phyloP scores from a whole-genome alignment of 257 asterid species.

The Nicotiana tabacum region DNA sequence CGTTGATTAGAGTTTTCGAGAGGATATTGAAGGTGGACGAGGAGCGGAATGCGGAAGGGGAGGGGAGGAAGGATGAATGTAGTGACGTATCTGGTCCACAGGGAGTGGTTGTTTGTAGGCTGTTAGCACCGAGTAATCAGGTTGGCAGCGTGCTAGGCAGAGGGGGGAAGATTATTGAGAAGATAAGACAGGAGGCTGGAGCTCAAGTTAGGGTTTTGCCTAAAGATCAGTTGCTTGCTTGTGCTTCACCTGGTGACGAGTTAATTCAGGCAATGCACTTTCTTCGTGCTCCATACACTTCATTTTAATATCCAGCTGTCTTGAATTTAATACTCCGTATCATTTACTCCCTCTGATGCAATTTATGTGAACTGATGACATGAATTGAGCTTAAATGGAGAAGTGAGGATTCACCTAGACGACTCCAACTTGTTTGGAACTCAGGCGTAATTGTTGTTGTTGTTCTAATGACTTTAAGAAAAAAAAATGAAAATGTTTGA shows the following conservation, averaged over 20 bases:
- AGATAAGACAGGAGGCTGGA: conserved; percentile 14
- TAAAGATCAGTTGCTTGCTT: conserved; percentile 16
- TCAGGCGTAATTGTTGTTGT: no score
- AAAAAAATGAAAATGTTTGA: no score
- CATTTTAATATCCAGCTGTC: neutral
- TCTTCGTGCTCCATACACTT: neutral
- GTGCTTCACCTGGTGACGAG: conserved; percentile 18
- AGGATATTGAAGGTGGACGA: conserved; percentile 15
- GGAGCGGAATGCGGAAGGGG: conserved; percentile 12
- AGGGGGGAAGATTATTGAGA: conserved; percentile 20
- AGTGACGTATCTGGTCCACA: neutral
- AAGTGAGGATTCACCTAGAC: no score
- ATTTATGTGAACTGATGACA: no score
- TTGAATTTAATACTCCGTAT: neutral
- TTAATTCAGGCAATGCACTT: conserved; percentile 17
- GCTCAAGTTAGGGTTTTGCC: conserved; percentile 19
- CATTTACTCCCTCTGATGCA: no score
- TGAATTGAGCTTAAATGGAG: no score
- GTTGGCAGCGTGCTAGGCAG: conserved; percentile 13
- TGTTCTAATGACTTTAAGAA: no score
- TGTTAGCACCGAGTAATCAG: conserved; percentile 17
- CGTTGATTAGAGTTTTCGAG: conserved; percentile 19
- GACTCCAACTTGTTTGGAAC: no score
- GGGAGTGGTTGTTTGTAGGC: conserved; percentile 17
- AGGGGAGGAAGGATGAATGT: conserved; percentile 10